Evolutionary conservation across 129 eudicot genomes (phyloP), one percentile per base, ranked within the genome.

Genomic region (Gnaphalium uliginosum): DNA sequence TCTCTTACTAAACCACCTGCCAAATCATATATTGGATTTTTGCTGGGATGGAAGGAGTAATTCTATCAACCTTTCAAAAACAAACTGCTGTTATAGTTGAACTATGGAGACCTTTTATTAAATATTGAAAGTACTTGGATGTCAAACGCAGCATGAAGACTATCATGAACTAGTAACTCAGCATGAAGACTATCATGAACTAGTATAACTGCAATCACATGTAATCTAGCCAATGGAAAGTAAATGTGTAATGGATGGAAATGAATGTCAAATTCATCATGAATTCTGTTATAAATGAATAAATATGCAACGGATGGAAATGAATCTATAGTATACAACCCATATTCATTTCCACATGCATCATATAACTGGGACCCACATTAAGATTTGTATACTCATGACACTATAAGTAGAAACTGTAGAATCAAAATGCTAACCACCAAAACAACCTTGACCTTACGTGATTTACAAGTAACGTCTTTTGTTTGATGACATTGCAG

Each of bases 401-500:
- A 32, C 70, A 17, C 9, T 18, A 14, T 69, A 6, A 26, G 22
- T 25, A 69, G 74, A 29, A 69, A 50, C 62, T 13, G 18, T 69
- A 69, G 5, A 15, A 15, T 66, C 5, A 39, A 19, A 22, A 23
- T 60, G 19, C 22, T 13, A 15, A 26, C n/a, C 43, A 35, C 56
- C 57, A 73, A 57, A 32, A 25, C 32, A 22, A 14, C n/a, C 15
- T 74, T 60, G 68, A 59, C 33, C 1, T 54, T 72, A 72, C 18
- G 30, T 74, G 21, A 39, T 62, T n/a, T 61, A 61, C 53, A 61
- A 60, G 60, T 74, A 41, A 43, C 46, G 0, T 4, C 7, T 6
- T 62, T 33, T 13, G 29, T 68, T 73, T 62, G 67, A 54, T 6
- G 83, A 33, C 72, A 33, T 66, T 92, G 86, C 97, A 90, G 99